A percentile compares a stretch with the other conserved stretches of the same genome.
Evolutionary conservation across 2,329 filamentous ascomycete genomes (phyloP).

Genomic region (Verticillium nubilum): DNA sequence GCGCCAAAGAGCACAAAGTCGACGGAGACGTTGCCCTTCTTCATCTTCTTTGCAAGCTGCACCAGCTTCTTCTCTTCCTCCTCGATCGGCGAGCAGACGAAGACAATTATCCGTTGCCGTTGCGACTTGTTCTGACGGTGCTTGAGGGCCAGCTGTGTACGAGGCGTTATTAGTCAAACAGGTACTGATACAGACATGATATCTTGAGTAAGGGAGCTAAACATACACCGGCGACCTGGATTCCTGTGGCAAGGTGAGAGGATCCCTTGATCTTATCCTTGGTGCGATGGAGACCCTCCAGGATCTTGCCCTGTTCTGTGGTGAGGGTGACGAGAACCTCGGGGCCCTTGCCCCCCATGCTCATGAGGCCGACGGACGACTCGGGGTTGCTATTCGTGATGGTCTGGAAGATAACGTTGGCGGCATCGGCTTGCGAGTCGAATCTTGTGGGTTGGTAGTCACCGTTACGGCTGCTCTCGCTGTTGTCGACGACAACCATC

Average conservation of each 20-base stretch:
- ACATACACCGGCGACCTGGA: constrained; percentile 89
- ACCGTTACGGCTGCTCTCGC: constrained; percentile 95
- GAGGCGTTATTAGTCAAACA: neutral
- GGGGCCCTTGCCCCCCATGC: constrained; percentile 96
- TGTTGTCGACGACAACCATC: constrained; percentile 99
- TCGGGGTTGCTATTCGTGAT: constrained; percentile 95
- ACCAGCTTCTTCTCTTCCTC: constrained; percentile 87
- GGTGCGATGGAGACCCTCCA: constrained; percentile 86
- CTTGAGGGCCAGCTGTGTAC: constrained; percentile 78
- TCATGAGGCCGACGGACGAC: constrained; percentile 96
- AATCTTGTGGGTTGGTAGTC: constrained; percentile 89
- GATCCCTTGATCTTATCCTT: constrained; percentile 86
- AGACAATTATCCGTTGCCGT: constrained; percentile 93
- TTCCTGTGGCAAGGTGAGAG: constrained; percentile 83
- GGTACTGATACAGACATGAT: neutral
- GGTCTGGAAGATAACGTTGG: constrained; percentile 90
- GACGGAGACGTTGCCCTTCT: constrained; percentile 91
- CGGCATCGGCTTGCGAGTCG: constrained; percentile 92
- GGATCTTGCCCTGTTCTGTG: constrained; percentile 90
- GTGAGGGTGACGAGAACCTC: constrained; percentile 96
- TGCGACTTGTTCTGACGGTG: constrained; percentile 98
- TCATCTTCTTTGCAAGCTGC: constrained; percentile 94
- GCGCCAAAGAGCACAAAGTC: constrained; percentile 96
- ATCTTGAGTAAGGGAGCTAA: neutral
- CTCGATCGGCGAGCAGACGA: constrained; percentile 86